A percentile compares a stretch with the other conserved stretches of the same genome.
These are phyloP conservation scores for Camptophora hylomeconis DNA, from an alignment of 2,329 filamentous ascomycete genomes.

Conservation along the genomic window DNA sequence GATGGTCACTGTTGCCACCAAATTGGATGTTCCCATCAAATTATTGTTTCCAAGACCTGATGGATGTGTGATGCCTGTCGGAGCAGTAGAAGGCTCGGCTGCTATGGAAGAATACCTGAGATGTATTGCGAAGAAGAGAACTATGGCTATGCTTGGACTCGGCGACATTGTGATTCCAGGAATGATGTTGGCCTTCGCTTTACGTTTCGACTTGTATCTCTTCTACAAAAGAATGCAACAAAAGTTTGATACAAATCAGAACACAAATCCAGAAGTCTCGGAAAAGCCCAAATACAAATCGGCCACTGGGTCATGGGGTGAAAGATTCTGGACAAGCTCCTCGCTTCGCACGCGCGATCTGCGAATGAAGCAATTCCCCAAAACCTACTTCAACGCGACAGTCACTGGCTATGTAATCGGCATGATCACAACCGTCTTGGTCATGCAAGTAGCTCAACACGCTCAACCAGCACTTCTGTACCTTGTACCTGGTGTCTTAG, in stretches of 20 bases:
- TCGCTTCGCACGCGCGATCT: slow-evolving; percentile 21
- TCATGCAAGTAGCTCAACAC: slow-evolving; percentile 65
- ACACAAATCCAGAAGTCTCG: neutral
- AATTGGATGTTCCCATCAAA: slow-evolving; percentile 85
- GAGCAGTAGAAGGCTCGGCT: slow-evolving; percentile 24
- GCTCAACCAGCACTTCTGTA: slow-evolving; percentile 87
- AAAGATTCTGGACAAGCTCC: slow-evolving; percentile 59
- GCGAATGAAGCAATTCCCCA: slow-evolving; percentile 48
- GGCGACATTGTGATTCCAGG: slow-evolving; percentile 92
- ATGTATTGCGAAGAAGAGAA: slow-evolving; percentile 19
- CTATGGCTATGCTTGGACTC: slow-evolving; percentile 67
- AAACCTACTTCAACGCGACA: slow-evolving; percentile 72
- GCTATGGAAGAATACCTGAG: slow-evolving; percentile 15
- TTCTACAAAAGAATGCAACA: slow-evolving; percentile 67
- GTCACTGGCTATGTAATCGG: slow-evolving; percentile 65
- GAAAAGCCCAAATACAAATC: slow-evolving; percentile 20
- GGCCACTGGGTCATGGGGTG: slow-evolving; percentile 65
- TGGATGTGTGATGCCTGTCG: slow-evolving; percentile 23
- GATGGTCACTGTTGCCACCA: slow-evolving; percentile 59
- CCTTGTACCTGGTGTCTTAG: slow-evolving; percentile 73
- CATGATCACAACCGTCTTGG: slow-evolving; percentile 61
- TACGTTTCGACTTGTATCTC: slow-evolving; percentile 83
- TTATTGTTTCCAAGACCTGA: slow-evolving; percentile 63
- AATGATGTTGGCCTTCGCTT: slow-evolving; percentile 73
- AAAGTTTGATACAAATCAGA: slow-evolving; percentile 16